phyloP scores from a whole-genome alignment of 352 stramenopile species.

The Phytophthora tubulina region DNA sequence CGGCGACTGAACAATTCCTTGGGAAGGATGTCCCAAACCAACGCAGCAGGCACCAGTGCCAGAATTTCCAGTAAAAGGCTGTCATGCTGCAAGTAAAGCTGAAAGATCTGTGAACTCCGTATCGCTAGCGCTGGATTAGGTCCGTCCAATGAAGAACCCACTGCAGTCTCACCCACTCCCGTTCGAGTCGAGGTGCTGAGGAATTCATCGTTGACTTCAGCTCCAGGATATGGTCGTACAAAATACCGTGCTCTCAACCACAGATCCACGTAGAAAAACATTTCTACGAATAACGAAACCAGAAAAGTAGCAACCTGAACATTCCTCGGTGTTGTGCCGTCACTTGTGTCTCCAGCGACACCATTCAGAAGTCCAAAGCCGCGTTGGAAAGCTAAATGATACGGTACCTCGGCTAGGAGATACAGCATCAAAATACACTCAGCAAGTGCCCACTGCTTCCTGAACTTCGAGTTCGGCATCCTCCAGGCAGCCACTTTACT shows the following conservation, averaged over 20 bases:
- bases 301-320: conserved; percentile 55
- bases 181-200: conserved; percentile 3
- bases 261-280: conserved; percentile 71
- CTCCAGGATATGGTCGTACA: conserved; percentile 30
- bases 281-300: conserved; percentile 47
- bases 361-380: conserved; percentile 57
- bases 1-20: conserved; percentile 52
- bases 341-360: conserved; percentile 2
- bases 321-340: conserved; percentile 44
- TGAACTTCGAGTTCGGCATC: conserved; percentile 44
- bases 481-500: conserved; percentile 33
- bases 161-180: neutral
- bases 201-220: conserved; percentile 25
- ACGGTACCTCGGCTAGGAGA: conserved; percentile 52
- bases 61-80: conserved; percentile 46
- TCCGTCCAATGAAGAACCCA: conserved; percentile 10
- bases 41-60: conserved; percentile 45
- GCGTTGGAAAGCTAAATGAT: conserved; percentile 59
- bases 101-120: conserved; percentile 35
- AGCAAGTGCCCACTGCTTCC: conserved; percentile 34
- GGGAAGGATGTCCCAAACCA: conserved; percentile 68
- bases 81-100: conserved; percentile 55
- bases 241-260: conserved; percentile 58
- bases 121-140: conserved; percentile 22
- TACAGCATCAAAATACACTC: conserved; percentile 49